Conservation (phyloP, 805 yeast genomes). For the Sungouiella thailandica region DNA sequence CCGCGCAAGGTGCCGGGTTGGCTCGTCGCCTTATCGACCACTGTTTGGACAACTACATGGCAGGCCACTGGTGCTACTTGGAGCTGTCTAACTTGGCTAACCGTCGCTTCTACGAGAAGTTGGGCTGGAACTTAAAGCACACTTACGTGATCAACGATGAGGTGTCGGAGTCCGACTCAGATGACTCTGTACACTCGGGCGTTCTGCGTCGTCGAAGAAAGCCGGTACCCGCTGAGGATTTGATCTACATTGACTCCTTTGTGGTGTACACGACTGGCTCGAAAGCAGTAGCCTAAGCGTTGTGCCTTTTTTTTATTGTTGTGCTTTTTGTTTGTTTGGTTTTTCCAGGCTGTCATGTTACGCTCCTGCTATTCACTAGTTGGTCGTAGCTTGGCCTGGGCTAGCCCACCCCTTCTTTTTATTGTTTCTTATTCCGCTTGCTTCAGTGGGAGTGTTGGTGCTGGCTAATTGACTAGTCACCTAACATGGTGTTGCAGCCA, state of each 20-base stretch:
- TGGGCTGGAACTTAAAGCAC: slow-evolving; percentile 41
- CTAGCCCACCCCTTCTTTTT: too few species aligned
- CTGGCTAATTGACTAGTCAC: slow-evolving; percentile 10
- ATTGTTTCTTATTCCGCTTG: too few species aligned
- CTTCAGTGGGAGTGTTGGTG: slow-evolving; percentile 8
- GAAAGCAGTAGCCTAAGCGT: too few species aligned
- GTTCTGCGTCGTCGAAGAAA: background rate
- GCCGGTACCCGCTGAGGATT: slow-evolving; percentile 4
- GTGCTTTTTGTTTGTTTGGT: too few species aligned
- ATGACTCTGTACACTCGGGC: slow-evolving; percentile 1
- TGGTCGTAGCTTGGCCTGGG: too few species aligned
- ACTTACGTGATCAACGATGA: slow-evolving; percentile 27
- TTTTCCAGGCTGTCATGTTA: too few species aligned
- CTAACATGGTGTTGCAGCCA: slow-evolving; percentile 3
- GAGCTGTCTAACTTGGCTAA: slow-evolving; percentile 56
- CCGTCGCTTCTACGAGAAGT: slow-evolving; percentile 47
- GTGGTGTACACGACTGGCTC: too few species aligned
- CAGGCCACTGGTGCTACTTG: slow-evolving; percentile 38
- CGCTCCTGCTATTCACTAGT: too few species aligned
- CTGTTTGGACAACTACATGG: slow-evolving; percentile 44
- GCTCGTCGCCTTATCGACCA: slow-evolving; percentile 48
- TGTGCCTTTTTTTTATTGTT: too few species aligned
- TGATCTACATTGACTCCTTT: slow-evolving; percentile 15
- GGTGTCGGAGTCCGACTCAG: slow-evolving; percentile 11
- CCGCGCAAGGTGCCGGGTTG: slow-evolving; percentile 56